These are phyloP conservation scores for Lupinus albus DNA, from an alignment of 306 rosid species.

Conservation along the genomic window DNA sequence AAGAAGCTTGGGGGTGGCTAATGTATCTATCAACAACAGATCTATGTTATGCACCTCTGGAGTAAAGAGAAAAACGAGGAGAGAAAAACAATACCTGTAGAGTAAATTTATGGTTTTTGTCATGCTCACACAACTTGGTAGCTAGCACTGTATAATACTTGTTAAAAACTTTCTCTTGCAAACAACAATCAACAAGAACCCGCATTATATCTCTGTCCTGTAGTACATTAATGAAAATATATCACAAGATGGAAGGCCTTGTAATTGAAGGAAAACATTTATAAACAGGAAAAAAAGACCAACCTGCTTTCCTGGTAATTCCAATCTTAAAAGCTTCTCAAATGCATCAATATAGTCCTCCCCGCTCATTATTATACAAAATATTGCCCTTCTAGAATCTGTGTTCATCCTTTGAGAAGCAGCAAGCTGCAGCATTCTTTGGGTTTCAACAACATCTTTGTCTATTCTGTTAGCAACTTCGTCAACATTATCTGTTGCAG, in stretches of 20 bases:
- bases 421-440: slow-evolving; percentile 83
- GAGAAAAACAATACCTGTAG: slow-evolving; percentile 66
- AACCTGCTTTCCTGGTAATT: slow-evolving; percentile 89
- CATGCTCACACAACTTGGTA: slow-evolving; percentile 86
- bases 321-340: slow-evolving; percentile 89
- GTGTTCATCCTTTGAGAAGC: slow-evolving; percentile 95
- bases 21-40: neutral
- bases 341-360: slow-evolving; percentile 92
- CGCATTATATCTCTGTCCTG: slow-evolving; percentile 93
- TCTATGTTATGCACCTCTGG: neutral
- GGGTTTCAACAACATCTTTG: slow-evolving; percentile 80
- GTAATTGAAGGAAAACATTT: slow-evolving; percentile 15
- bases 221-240: slow-evolving; percentile 14
- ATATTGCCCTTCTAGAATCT: slow-evolving; percentile 84
- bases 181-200: slow-evolving; percentile 89
- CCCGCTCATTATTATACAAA: slow-evolving; percentile 91
- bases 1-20: neutral
- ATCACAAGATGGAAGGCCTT: slow-evolving; percentile 4
- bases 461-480: slow-evolving; percentile 81
- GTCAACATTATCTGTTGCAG: slow-evolving; percentile 57
- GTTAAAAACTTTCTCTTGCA: slow-evolving; percentile 89
- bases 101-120: slow-evolving; percentile 92
- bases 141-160: slow-evolving; percentile 88
- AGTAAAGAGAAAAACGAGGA: slow-evolving; percentile 7
- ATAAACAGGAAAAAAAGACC: slow-evolving; percentile 8